A percentile compares a stretch with the other conserved stretches of the same genome.
phyloP scores from a whole-genome alignment of 1,284 basidiomycete genomes.

The Naganishia albida region DNA sequence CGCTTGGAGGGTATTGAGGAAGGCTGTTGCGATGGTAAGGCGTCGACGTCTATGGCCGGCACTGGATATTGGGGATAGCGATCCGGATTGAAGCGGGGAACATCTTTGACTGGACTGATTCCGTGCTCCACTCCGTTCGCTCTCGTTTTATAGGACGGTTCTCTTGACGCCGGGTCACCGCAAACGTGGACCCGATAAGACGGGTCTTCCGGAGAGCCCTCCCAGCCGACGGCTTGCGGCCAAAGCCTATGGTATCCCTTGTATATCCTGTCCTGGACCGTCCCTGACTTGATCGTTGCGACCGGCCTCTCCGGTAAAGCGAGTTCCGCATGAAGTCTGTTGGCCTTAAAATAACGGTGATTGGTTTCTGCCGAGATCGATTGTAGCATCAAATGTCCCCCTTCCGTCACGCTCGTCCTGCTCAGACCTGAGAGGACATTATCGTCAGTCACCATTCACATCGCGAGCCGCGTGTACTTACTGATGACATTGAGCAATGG shows the following conservation, averaged over 20 bases:
- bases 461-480: not conserved
- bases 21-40: not conserved
- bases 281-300: not conserved
- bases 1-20: slow-evolving; percentile 12
- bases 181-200: slow-evolving; percentile 20
- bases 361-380: slow-evolving; percentile 19
- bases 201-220: slow-evolving; percentile 5
- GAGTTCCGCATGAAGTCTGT: slow-evolving; percentile 19
- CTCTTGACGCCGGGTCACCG: not conserved
- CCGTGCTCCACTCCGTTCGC: slow-evolving; percentile 5
- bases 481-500: slow-evolving; percentile 24
- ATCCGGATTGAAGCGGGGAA: not conserved
- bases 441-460: not conserved
- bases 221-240: slow-evolving; percentile 18
- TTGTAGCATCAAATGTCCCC: slow-evolving; percentile 7
- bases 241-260: slow-evolving; percentile 18
- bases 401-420: slow-evolving; percentile 23
- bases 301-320: slow-evolving; percentile 9
- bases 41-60: not conserved
- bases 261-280: slow-evolving; percentile 22
- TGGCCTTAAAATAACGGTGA: slow-evolving; percentile 18
- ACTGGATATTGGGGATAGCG: not conserved
- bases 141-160: slow-evolving; percentile 8
- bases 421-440: not conserved
- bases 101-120: not conserved